phyloP scores from a whole-genome alignment of 2,329 filamentous ascomycete genomes.

The Nemania sp. region DNA sequence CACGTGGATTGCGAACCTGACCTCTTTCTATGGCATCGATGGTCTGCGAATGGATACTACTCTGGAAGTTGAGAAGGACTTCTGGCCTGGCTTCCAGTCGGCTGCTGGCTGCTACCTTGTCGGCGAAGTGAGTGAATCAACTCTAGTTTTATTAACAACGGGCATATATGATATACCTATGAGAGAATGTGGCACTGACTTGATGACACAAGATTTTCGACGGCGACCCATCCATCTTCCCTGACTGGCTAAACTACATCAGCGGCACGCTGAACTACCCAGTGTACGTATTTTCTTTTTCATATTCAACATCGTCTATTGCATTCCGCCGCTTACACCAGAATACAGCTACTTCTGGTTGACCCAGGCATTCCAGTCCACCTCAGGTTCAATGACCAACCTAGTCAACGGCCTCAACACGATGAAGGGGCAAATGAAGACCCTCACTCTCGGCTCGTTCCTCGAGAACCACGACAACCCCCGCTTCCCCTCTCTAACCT shows the following conservation, averaged over 20 bases:
- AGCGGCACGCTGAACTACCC: slow-evolving; percentile 64
- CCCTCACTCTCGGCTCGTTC: slow-evolving; percentile 57
- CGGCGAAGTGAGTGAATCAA: slow-evolving; percentile 55
- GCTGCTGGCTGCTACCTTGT: slow-evolving; percentile 62
- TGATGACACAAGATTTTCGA: slow-evolving; percentile 52
- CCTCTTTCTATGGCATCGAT: slow-evolving; percentile 65
- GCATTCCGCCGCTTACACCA: background rate
- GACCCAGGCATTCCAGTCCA: slow-evolving; percentile 51
- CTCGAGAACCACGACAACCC: slow-evolving; percentile 63
- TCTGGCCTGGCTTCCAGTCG: slow-evolving; percentile 59
- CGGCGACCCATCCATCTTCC: slow-evolving; percentile 58
- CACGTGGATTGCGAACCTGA: slow-evolving; percentile 60
- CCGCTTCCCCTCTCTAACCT: slow-evolving; percentile 59
- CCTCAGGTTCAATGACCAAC: slow-evolving; percentile 50
- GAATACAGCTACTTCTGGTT: slow-evolving; percentile 44
- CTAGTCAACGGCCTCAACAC: slow-evolving; percentile 52
- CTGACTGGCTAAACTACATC: slow-evolving; percentile 61
- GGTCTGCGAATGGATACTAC: slow-evolving; percentile 63
- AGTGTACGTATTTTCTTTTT: slow-evolving; percentile 52
- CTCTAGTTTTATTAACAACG: background rate
- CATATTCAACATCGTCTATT: background rate
- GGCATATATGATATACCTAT: too few relatives aligned
- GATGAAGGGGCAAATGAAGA: slow-evolving; percentile 40
- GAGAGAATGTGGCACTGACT: background rate
- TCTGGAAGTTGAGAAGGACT: slow-evolving; percentile 61